Evolutionary conservation across 179 eudicot species (phyloP), one percentile per base, ranked within the genome.

Genomic region (Silene vulgaris): DNA sequence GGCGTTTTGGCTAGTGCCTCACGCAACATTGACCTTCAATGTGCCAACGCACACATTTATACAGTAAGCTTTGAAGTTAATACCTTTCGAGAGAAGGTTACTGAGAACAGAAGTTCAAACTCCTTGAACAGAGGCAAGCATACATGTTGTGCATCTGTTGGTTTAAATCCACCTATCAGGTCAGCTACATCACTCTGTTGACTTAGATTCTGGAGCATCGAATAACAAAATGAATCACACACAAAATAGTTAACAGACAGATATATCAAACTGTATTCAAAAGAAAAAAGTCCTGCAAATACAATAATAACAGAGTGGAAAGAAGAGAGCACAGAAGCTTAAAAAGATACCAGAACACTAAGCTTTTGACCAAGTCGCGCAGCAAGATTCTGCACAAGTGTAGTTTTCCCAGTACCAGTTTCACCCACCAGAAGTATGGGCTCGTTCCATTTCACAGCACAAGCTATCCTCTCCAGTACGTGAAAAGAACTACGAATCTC

Each of bases 391-490:
- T 96, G 99, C 60, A 93, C 98, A 75, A 96, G 92, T 50, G 99
- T 96, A 72, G 99, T 96, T 82, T 93, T 96, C 69, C 99, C 99
- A 19, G 99, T 93, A 72, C 99, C 99, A 80, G 98, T 96, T 84
- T 96, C 99, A 81, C 99, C 98, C 74, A 96, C 99, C 81, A 96
- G 81, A 37, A 96, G 93, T 77, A 93, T 88, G 76, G 97, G 91
- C 85, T 96, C 97, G 63, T 91, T 96, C 80, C 81, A 88, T 80
- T 91, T 90, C 56, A 87, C 91, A 77, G 93, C 90, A 80, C 91
- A 89, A 48, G 99, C 99, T 81, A 93, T 91, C 81, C 87, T 96
- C 80, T 96, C 97, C 74, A 96, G 85, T 73, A 84, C 85, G 67
- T 85, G 88, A 71, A 85, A 78, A 43, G 97, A 91, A 75, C 87